Evolutionary conservation across 495 filamentous ascomycete genomes (phyloP).

Genomic region (Rhypophila decipiens): DNA sequence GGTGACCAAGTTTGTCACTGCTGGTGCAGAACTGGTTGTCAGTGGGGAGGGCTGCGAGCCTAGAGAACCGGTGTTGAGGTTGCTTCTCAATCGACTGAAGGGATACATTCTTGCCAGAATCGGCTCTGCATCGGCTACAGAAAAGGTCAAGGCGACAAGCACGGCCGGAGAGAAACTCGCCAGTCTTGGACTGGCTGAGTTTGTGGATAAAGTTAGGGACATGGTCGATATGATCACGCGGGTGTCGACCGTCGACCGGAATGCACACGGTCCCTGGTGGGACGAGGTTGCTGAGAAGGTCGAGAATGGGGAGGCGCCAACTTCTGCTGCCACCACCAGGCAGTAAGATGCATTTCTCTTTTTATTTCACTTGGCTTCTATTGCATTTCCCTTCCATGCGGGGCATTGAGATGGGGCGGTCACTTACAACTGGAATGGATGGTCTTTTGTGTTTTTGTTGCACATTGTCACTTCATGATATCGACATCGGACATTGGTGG

Average conservation of each 20-base stretch:
- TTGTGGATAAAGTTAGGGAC: slow-evolving; percentile 74
- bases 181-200: slow-evolving; percentile 76
- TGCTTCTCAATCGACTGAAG: slow-evolving; percentile 69
- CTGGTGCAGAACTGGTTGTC: slow-evolving; percentile 29
- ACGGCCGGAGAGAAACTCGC: slow-evolving; percentile 80
- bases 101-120: slow-evolving; percentile 72
- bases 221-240: slow-evolving; percentile 73
- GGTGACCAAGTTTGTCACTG: slow-evolving; percentile 43
- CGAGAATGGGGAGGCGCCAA: slow-evolving; percentile 24
- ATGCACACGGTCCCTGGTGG: slow-evolving; percentile 74
- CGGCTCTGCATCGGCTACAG: slow-evolving; percentile 66
- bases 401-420: no score
- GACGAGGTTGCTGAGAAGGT: slow-evolving; percentile 54
- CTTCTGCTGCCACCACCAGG: no score
- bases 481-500: no score
- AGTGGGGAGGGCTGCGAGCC: slow-evolving; percentile 40
- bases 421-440: no score
- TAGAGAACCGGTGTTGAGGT: slow-evolving; percentile 71
- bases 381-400: no score
- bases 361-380: no score
- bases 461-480: no score
- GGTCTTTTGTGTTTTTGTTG: no score
- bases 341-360: no score
- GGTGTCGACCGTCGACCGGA: slow-evolving; percentile 72
- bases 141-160: slow-evolving; percentile 73